phyloP scores from a whole-genome alignment of 2,329 filamentous ascomycete genomes.

The Colletotrichum chlorophyti region DNA sequence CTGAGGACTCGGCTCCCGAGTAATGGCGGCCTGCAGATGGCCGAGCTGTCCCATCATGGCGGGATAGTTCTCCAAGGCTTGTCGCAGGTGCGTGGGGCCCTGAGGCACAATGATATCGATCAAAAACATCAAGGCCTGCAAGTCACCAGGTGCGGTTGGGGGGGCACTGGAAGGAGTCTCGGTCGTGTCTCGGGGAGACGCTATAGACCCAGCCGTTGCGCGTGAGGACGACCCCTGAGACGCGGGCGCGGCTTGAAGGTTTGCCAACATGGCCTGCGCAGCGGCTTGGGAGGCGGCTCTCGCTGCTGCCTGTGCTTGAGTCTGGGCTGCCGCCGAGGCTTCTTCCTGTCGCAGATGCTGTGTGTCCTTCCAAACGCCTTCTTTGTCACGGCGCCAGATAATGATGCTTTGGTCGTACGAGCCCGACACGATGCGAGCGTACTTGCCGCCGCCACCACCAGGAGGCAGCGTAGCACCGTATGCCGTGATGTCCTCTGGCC shows the following conservation, averaged over 20 bases:
- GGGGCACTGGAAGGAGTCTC: constrained; percentile 37
- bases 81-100: constrained; percentile 54
- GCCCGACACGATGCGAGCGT: constrained; percentile 94
- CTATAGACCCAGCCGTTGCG: too few relatives aligned
- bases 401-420: constrained; percentile 97
- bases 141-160: constrained; percentile 39
- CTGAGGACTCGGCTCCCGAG: constrained; percentile 56
- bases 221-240: constrained; percentile 13
- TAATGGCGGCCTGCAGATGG: constrained; percentile 58
- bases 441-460: constrained; percentile 86
- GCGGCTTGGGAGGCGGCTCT: constrained; percentile 4
- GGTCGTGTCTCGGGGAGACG: constrained; percentile 38
- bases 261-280: not conserved
- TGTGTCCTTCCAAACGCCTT: constrained; percentile 83
- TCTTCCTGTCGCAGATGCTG: constrained; percentile 80
- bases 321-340: constrained; percentile 59
- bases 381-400: constrained; percentile 87
- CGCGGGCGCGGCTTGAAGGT: constrained; percentile 1
- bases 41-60: constrained; percentile 54
- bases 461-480: constrained; percentile 88
- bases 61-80: constrained; percentile 54
- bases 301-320: constrained; percentile 23
- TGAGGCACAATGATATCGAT: constrained; percentile 61
- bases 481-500: constrained; percentile 78
- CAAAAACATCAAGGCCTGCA: constrained; percentile 53